Conservation (phyloP, 441 rosid genomes). For the Metrosideros polymorpha region DNA sequence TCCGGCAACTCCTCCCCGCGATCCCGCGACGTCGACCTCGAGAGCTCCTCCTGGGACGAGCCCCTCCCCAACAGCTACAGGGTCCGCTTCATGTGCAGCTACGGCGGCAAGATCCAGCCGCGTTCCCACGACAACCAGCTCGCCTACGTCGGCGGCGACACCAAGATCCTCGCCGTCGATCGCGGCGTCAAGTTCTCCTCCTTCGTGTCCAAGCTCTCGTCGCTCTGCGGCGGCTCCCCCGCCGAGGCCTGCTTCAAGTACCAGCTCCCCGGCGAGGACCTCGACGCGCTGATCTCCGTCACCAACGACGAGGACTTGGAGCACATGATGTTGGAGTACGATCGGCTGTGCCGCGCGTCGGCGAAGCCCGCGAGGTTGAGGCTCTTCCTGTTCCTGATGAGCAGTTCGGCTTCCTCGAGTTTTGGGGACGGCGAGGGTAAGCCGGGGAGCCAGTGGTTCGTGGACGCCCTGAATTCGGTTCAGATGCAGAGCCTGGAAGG, state of each 20-base stretch:
- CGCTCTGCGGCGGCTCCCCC: conserved; percentile 1
- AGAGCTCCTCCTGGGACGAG: conserved; percentile 41
- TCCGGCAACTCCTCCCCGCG: conserved; percentile 50
- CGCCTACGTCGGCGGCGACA: not conserved
- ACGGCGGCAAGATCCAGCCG: not conserved
- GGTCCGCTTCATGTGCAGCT: not conserved
- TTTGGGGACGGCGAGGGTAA: conserved; percentile 19
- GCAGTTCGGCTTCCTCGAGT: not conserved
- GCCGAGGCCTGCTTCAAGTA: conserved; percentile 39
- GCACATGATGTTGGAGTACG: conserved; percentile 58
- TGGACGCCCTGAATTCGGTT: conserved; percentile 42
- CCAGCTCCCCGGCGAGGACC: conserved; percentile 61
- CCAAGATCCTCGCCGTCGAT: not conserved
- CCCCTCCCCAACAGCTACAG: conserved; percentile 14
- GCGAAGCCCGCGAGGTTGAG: conserved; percentile 43
- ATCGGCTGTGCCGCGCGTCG: conserved; percentile 29
- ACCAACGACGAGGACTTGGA: conserved; percentile 60
- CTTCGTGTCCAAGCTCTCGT: not conserved
- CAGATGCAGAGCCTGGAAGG: conserved; percentile 23
- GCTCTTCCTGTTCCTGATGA: conserved; percentile 36
- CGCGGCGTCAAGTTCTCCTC: not conserved
- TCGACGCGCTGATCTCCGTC: conserved; percentile 52
- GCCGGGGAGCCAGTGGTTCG: conserved; percentile 50
- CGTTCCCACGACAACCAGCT: not conserved
- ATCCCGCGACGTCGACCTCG: conserved; percentile 46